These are phyloP conservation scores for Taiozyma sp. DNA, from an alignment of 1,139 yeast genomes.

Conservation along the genomic window DNA sequence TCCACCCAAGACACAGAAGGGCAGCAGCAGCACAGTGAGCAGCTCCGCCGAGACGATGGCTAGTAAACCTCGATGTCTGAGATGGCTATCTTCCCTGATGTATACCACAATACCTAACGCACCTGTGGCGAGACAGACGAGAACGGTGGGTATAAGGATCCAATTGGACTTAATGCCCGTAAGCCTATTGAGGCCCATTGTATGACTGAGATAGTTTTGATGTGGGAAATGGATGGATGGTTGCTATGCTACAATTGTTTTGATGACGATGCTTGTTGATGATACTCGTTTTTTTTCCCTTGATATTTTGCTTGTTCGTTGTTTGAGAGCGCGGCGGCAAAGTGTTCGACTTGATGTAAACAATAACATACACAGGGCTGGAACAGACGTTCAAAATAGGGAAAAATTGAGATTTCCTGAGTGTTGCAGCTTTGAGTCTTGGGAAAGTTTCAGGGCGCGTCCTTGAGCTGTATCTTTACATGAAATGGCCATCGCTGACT, in stretches of 20 bases:
- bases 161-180: not conserved
- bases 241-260: not conserved
- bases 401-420: not conserved
- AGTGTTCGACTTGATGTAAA: not conserved
- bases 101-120: slow-evolving; percentile 10
- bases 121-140: slow-evolving; percentile 10
- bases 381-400: not conserved
- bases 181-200: not conserved
- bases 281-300: not conserved
- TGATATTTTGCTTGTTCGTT: not conserved
- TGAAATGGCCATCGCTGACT: not conserved
- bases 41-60: slow-evolving; percentile 16
- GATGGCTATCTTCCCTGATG: not conserved
- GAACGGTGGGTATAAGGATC: not conserved
- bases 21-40: slow-evolving; percentile 7
- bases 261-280: not conserved
- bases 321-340: not conserved
- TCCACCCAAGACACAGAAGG: slow-evolving; percentile 3
- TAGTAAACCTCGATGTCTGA: slow-evolving; percentile 3
- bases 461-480: no score
- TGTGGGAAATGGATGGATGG: not conserved
- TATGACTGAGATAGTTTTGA: not conserved
- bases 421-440: not conserved
- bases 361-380: not conserved
- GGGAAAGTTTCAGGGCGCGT: no score